These are phyloP conservation scores for Thelonectria discophora DNA, from an alignment of 2,329 filamentous ascomycete genomes.

Conservation along the genomic window DNA sequence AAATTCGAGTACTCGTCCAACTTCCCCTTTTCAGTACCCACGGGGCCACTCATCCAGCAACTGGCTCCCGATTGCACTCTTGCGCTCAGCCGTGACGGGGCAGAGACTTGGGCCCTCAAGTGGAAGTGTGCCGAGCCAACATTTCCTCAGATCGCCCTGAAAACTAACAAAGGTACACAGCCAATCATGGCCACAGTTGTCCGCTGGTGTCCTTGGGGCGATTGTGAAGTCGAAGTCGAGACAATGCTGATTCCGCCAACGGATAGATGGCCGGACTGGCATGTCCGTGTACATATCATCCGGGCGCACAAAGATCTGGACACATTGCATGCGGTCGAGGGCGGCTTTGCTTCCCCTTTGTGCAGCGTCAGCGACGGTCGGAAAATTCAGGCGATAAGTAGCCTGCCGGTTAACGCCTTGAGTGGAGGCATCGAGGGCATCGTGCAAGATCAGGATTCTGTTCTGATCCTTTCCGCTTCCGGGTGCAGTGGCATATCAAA, in stretches of 20 bases:
- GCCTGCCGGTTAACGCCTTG: accelerated
- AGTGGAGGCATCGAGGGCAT: constrained; percentile 10
- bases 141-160: background rate
- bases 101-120: constrained; percentile 44
- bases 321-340: constrained; percentile 28
- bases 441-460: constrained; percentile 2
- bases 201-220: constrained; percentile 41
- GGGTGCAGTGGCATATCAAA: constrained; percentile 26
- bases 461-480: constrained; percentile 16
- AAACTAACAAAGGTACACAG: accelerated
- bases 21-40: constrained; percentile 56
- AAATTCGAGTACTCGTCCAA: constrained; percentile 60
- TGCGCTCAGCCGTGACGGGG: constrained; percentile 43
- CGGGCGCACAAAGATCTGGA: background rate
- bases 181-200: constrained; percentile 10
- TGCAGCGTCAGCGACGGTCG: background rate
- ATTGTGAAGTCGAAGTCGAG: constrained; percentile 38
- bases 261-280: constrained; percentile 48
- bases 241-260: constrained; percentile 44
- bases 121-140: constrained; percentile 38
- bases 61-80: constrained; percentile 47
- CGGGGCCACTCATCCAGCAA: constrained; percentile 47
- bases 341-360: constrained; percentile 29
- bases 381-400: background rate
- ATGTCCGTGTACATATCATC: constrained; percentile 41